These are phyloP conservation scores for Suillus decipiens DNA, from an alignment of 768 basidiomycete species.

Conservation along the genomic window DNA sequence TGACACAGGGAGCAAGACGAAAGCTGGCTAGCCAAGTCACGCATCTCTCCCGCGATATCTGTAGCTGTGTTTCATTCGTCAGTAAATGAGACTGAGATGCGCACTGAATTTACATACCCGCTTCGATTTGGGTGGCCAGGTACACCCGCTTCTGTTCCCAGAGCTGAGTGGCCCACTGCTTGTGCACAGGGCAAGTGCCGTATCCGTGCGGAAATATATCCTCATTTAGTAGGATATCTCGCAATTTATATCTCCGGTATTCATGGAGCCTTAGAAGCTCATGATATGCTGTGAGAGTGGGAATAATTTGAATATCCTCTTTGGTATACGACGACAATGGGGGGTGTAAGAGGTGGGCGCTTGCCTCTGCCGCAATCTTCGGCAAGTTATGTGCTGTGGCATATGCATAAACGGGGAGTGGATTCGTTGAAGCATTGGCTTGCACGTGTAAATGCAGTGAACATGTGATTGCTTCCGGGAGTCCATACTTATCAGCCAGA, in stretches of 20 bases:
- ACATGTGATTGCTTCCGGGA: slow-evolving; percentile 46
- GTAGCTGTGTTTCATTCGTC: slow-evolving; percentile 44
- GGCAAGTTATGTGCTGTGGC: slow-evolving; percentile 46
- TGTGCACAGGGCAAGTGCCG: slow-evolving; percentile 58
- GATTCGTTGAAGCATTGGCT: slow-evolving; percentile 49
- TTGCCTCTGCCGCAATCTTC: slow-evolving; percentile 55
- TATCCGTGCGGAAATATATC: slow-evolving; percentile 76
- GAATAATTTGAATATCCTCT: slow-evolving; percentile 53
- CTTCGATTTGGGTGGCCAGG: slow-evolving; percentile 51
- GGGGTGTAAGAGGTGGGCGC: slow-evolving; percentile 52
- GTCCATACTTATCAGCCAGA: slow-evolving; percentile 67
- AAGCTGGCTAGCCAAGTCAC: slow-evolving; percentile 45
- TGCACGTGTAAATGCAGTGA: slow-evolving; percentile 53
- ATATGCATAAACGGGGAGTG: slow-evolving; percentile 64
- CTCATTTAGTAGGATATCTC: slow-evolving; percentile 53
- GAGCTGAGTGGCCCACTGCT: slow-evolving; percentile 38
- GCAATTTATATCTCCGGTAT: slow-evolving; percentile 53
- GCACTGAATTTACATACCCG: slow-evolving; percentile 38
- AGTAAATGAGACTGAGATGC: slow-evolving; percentile 8
- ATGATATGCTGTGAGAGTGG: slow-evolving; percentile 64
- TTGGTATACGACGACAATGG: slow-evolving; percentile 57
- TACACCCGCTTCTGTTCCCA: slow-evolving; percentile 57
- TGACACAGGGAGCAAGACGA: slow-evolving; percentile 52
- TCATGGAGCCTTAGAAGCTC: slow-evolving; percentile 60
- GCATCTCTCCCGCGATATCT: slow-evolving; percentile 71